Evolutionary conservation across 331 rosid genomes (phyloP).

Genomic region (Cydonia oblonga): DNA sequence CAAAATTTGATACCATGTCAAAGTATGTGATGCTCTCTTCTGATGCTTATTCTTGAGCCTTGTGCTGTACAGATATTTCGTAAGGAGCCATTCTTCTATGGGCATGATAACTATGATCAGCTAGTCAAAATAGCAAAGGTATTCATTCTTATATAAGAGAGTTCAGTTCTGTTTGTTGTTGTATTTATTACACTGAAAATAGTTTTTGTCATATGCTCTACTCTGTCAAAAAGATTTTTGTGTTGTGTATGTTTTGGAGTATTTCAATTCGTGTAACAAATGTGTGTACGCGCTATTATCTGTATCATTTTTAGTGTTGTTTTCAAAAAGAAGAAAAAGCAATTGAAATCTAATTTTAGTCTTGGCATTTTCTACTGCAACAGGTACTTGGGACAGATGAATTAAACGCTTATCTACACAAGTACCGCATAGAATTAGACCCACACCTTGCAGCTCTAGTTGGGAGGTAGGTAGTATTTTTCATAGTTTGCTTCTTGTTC

Average conservation of each 20-base stretch:
- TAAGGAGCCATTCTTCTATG: slow-evolving; percentile 92
- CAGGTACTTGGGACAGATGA: slow-evolving; percentile 93
- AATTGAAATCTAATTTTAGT: neutral
- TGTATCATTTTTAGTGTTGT: neutral
- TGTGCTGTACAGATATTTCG: slow-evolving; percentile 68
- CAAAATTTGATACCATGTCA: slow-evolving; percentile 11
- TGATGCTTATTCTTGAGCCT: slow-evolving; percentile 30
- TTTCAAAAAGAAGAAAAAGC: neutral
- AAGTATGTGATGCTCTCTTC: slow-evolving; percentile 10
- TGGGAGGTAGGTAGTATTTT: slow-evolving; percentile 55
- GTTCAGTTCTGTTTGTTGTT: neutral
- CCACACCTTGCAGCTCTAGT: slow-evolving; percentile 71
- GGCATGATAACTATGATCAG: slow-evolving; percentile 87
- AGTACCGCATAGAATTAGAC: slow-evolving; percentile 75
- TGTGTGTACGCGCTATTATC: no score
- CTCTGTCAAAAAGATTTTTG: neutral
- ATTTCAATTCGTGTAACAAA: neutral
- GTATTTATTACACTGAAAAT: neutral
- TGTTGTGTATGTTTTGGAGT: neutral
- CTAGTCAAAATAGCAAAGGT: slow-evolving; percentile 91
- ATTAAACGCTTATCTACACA: slow-evolving; percentile 54
- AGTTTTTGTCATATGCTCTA: neutral
- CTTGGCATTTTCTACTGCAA: slow-evolving; percentile 8
- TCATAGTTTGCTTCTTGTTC: neutral
- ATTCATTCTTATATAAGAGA: neutral